phyloP scores from a whole-genome alignment of 176 grass and related monocot species.

The Calamus simplicifolius region DNA sequence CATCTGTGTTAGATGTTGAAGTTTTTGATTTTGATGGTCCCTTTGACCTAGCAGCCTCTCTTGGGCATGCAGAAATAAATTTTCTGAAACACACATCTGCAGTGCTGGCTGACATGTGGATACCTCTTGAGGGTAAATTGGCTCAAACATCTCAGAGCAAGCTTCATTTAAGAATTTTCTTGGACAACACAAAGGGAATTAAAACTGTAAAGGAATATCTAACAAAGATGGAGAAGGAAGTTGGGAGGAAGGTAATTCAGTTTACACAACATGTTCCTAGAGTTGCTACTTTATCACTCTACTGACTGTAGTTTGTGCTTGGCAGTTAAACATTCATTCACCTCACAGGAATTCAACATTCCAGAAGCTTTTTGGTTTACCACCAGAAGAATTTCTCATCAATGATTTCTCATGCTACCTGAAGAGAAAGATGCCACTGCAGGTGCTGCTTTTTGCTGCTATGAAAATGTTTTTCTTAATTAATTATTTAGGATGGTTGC shows the following conservation, averaged over 20 bases:
- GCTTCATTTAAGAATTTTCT: conserved; percentile 79
- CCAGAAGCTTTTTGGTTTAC: conserved; percentile 70
- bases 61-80: conserved; percentile 84
- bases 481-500: background rate
- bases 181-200: conserved; percentile 64
- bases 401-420: conserved; percentile 79
- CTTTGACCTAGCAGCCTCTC: conserved; percentile 51
- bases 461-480: conserved; percentile 2
- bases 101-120: conserved; percentile 73
- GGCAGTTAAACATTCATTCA: conserved; percentile 61
- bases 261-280: background rate
- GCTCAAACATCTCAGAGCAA: conserved; percentile 49
- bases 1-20: conserved; percentile 61
- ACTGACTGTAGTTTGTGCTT: conserved; percentile 7
- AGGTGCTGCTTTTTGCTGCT: conserved; percentile 24
- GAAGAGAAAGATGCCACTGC: conserved; percentile 63
- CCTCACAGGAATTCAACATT: conserved; percentile 73
- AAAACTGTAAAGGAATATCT: conserved; percentile 68
- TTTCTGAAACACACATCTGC: conserved; percentile 55
- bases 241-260: conserved; percentile 68
- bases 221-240: conserved; percentile 85
- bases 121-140: conserved; percentile 67
- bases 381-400: conserved; percentile 82
- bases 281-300: background rate
- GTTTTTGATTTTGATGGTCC: conserved; percentile 83